Evolutionary conservation across 2,329 filamentous ascomycete species (phyloP).

Genomic region (Dendrostoma leiphaemia): DNA sequence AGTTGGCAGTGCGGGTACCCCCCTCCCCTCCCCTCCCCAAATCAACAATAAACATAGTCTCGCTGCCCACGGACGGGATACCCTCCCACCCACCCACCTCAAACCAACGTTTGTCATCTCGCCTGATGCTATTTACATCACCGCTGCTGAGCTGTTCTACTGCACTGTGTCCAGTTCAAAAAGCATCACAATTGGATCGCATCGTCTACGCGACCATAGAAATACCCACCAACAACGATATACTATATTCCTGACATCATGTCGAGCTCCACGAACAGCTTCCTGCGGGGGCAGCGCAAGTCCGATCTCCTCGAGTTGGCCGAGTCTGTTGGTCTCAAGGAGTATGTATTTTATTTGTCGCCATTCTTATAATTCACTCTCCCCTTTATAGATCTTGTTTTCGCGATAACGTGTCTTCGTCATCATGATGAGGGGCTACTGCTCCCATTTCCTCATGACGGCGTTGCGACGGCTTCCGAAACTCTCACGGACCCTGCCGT

Average conservation of each 20-base stretch:
- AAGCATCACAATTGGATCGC: constrained; percentile 31
- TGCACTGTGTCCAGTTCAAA: constrained; percentile 3
- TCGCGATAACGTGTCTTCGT: too few species aligned
- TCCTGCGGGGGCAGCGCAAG: constrained; percentile 81
- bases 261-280: constrained; percentile 61
- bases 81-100: not conserved
- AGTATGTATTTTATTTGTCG: constrained; percentile 56
- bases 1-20: too few species aligned
- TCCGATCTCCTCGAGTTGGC: constrained; percentile 74
- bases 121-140: constrained; percentile 10
- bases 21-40: not conserved
- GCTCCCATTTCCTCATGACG: not conserved
- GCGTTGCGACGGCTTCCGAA: not conserved
- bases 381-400: too few species aligned
- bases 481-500: not conserved
- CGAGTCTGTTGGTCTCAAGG: constrained; percentile 64
- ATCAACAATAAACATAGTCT: constrained; percentile 8
- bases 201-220: constrained; percentile 19
- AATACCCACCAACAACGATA: constrained; percentile 30
- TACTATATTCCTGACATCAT: constrained; percentile 37
- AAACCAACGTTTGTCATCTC: not conserved
- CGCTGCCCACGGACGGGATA: not conserved
- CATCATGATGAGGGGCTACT: not conserved
- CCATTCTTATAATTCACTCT: too few species aligned
- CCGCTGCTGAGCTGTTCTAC: not conserved